These are phyloP conservation scores for Trichoderma endophyticum DNA, from an alignment of 2,329 filamentous ascomycete genomes.

Conservation along the genomic window DNA sequence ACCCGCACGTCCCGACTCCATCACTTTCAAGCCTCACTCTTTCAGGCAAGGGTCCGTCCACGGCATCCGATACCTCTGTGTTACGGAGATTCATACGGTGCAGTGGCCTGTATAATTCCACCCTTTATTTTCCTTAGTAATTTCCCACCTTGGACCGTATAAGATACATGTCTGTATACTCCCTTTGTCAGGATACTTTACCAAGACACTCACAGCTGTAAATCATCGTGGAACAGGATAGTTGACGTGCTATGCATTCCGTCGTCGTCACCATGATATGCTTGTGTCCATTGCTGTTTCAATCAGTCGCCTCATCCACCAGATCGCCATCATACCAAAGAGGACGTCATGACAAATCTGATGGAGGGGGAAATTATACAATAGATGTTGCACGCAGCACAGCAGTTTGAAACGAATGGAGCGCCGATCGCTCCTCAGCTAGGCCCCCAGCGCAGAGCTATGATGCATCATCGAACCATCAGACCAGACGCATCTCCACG, in stretches of 20 bases:
- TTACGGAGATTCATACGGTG: neutral
- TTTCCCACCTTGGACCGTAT: neutral
- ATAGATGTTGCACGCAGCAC: neutral
- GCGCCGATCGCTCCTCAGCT: neutral
- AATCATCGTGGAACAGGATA: neutral
- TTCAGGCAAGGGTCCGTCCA: neutral
- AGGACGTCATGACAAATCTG: slow-evolving; percentile 14
- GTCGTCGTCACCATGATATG: neutral
- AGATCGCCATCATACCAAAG: neutral
- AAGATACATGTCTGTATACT: neutral
- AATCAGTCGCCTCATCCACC: neutral
- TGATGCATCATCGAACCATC: neutral
- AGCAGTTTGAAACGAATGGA: neutral
- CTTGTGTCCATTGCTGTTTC: neutral
- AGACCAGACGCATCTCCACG: neutral
- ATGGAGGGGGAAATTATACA: neutral
- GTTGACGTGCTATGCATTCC: neutral
- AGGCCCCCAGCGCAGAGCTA: neutral
- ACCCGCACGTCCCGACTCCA: neutral
- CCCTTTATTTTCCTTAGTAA: neutral
- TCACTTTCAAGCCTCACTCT: neutral
- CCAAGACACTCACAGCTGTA: neutral
- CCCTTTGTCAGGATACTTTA: neutral
- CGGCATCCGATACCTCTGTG: neutral
- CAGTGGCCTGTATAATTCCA: neutral